Evolutionary conservation across 2,329 filamentous ascomycete genomes (phyloP).

Genomic region (Colletotrichum navitas): DNA sequence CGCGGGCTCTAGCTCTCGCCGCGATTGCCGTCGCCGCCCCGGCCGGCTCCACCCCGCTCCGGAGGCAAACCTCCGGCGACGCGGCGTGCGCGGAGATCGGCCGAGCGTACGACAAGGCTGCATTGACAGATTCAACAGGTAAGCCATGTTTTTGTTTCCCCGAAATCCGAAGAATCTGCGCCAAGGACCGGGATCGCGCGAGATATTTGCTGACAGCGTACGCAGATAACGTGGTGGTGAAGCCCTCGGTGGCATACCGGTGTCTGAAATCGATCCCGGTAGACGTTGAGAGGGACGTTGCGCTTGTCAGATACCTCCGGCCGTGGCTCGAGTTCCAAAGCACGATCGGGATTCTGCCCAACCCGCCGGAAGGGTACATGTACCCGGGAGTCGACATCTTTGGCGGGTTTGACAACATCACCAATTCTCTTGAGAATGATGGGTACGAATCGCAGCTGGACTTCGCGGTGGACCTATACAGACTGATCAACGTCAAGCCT

Average conservation of each 20-base stretch:
- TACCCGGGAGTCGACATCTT: constrained; percentile 44
- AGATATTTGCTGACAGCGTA: background rate
- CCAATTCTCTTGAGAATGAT: constrained; percentile 27
- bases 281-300: constrained; percentile 35
- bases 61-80: background rate
- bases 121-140: background rate
- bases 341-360: constrained; percentile 42
- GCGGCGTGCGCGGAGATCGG: constrained; percentile 28
- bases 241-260: constrained; percentile 41
- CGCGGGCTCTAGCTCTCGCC: constrained; percentile 1
- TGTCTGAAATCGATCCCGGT: constrained; percentile 43
- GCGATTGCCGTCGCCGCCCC: constrained; percentile 16
- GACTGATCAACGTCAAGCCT: constrained; percentile 38
- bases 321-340: constrained; percentile 44
- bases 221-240: constrained; percentile 17
- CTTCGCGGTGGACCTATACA: constrained; percentile 42
- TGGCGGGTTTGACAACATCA: constrained; percentile 43
- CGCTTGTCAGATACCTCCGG: constrained; percentile 40
- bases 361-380: constrained; percentile 44
- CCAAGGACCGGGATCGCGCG: no score
- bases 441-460: constrained; percentile 43
- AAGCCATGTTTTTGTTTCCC: background rate
- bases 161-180: no score
- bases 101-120: constrained; percentile 13
- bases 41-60: background rate